phyloP scores from a whole-genome alignment of 2,329 filamentous ascomycete genomes.

The Ceratocystis lukuohia region DNA sequence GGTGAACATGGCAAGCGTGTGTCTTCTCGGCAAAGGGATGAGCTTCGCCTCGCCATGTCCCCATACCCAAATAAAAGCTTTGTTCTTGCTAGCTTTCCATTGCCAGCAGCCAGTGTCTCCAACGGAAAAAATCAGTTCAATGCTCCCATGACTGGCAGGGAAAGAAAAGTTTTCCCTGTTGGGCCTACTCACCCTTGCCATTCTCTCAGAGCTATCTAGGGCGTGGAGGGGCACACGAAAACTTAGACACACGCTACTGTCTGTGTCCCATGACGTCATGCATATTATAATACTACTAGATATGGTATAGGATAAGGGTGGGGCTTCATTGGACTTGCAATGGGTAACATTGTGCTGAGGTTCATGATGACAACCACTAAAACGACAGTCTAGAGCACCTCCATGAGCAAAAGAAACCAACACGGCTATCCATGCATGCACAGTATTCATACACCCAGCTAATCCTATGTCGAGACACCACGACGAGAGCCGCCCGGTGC shows the following conservation, averaged over 20 bases:
- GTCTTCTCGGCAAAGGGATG: constrained; percentile 7
- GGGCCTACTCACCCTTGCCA: background rate
- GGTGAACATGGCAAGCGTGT: constrained; percentile 1
- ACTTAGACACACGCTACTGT: background rate
- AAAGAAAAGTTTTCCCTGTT: background rate
- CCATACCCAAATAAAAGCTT: background rate
- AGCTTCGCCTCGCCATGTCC: background rate
- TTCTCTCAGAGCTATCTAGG: background rate
- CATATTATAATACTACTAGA: background rate
- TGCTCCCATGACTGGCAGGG: background rate
- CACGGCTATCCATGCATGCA: background rate
- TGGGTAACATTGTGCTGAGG: background rate
- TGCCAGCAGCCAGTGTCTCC: background rate
- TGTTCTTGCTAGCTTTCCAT: background rate
- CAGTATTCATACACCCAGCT: background rate
- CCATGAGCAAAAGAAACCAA: background rate
- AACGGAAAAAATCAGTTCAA: background rate
- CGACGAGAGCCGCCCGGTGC: background rate
- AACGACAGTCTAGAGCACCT: background rate
- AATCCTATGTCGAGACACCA: background rate
- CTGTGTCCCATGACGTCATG: background rate
- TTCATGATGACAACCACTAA: background rate
- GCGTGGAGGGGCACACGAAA: background rate
- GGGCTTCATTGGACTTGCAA: background rate
- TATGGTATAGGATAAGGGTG: constrained; percentile 2